Conservation (phyloP, 148 eudicot species). For the Linanthus parryae region DNA sequence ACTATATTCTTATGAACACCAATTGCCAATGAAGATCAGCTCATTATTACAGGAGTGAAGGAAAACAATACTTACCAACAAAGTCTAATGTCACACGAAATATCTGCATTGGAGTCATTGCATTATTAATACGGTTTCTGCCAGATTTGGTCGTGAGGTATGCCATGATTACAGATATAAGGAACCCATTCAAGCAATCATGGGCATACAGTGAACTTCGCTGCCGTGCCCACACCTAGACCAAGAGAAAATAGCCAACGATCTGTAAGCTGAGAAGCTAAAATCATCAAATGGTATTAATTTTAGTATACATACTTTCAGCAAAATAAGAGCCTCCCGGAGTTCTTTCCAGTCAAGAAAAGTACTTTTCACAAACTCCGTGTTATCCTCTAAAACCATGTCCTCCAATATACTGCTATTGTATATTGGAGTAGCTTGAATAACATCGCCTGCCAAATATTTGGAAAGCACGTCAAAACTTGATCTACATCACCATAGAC, state of each 20-base stretch:
- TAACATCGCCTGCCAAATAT: constrained; percentile 26
- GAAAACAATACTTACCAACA: constrained; percentile 48
- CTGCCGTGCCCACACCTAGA: constrained; percentile 95
- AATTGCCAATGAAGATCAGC: no score
- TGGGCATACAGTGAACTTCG: constrained; percentile 62
- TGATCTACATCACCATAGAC: constrained; percentile 1
- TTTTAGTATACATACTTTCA: constrained; percentile 78
- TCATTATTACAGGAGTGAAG: no score
- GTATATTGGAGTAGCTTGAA: constrained; percentile 72
- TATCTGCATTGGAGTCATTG: constrained; percentile 84
- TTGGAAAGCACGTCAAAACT: constrained; percentile 3
- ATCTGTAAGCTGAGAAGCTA: no score
- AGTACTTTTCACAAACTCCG: constrained; percentile 36
- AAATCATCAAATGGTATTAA: no score
- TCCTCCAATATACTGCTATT: constrained; percentile 90
- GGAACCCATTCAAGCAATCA: constrained; percentile 79
- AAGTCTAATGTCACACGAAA: constrained; percentile 73
- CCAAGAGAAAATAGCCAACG: constrained; percentile 14
- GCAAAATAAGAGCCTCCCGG: constrained; percentile 64
- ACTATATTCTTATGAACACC: no score
- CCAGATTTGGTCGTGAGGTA: constrained; percentile 70
- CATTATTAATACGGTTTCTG: constrained; percentile 42
- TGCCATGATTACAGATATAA: constrained; percentile 55
- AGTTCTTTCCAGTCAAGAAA: constrained; percentile 76
- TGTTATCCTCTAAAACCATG: constrained; percentile 64